A percentile compares a stretch with the other conserved stretches of the same genome.
Conservation (phyloP, 441 rosid genomes). For the Hura crepitans region DNA sequence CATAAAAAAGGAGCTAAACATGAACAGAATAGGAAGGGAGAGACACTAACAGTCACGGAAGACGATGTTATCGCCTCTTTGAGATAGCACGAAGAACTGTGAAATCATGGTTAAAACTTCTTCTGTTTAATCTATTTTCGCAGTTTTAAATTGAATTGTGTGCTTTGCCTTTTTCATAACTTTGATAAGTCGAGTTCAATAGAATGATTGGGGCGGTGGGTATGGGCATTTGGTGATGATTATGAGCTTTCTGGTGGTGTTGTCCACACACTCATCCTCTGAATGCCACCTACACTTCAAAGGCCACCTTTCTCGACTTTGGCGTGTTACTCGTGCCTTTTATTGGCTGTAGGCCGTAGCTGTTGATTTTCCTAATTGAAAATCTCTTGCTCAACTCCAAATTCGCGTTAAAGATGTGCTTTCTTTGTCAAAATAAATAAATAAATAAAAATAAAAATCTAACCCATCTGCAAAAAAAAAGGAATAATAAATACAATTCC, state of each 20-base stretch:
- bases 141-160: too few relatives aligned
- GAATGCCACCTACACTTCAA: too few relatives aligned
- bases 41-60: constrained; percentile 29
- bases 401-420: too few relatives aligned
- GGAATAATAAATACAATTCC: too few relatives aligned
- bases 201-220: background rate
- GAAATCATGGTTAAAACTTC: constrained; percentile 19
- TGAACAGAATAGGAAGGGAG: background rate
- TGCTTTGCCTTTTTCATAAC: too few relatives aligned
- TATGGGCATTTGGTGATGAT: background rate
- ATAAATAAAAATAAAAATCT: too few relatives aligned
- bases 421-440: too few relatives aligned
- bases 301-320: background rate
- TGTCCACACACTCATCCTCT: too few relatives aligned
- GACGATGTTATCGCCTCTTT: constrained; percentile 28
- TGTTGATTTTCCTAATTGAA: background rate
- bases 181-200: background rate
- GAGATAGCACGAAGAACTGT: constrained; percentile 31
- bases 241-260: background rate
- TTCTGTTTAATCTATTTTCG: background rate
- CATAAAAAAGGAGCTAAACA: background rate
- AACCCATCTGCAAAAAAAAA: too few relatives aligned
- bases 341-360: background rate
- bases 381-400: background rate
- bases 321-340: background rate